Percentiles rank a stretch among this genome's conserved stretches.
phyloP scores from a whole-genome alignment of 116 monocot species.

The Cymodocea nodosa region DNA sequence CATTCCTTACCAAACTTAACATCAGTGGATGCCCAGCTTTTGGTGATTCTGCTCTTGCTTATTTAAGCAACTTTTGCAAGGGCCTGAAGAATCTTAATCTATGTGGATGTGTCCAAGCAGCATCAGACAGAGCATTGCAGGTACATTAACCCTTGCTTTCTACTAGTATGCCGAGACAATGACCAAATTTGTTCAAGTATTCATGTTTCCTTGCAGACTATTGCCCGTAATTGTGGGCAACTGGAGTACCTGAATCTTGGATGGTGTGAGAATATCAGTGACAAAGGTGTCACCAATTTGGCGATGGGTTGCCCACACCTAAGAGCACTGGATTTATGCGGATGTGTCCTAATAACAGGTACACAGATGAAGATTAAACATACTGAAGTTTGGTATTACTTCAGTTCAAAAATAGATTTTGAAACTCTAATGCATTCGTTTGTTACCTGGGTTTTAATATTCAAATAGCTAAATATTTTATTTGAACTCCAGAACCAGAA shows the following conservation, averaged over 20 bases:
- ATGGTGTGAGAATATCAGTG: conserved; percentile 79
- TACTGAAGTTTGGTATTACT: no score
- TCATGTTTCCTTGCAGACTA: conserved; percentile 36
- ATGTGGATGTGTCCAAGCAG: conserved; percentile 84
- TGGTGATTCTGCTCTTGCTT: conserved; percentile 62
- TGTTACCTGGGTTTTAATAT: no score
- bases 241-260: conserved; percentile 70
- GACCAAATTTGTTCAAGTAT: no score
- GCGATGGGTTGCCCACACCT: conserved; percentile 76
- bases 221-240: conserved; percentile 53
- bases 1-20: conserved; percentile 53
- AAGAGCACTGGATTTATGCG: conserved; percentile 69
- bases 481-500: no score
- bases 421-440: no score
- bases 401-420: no score
- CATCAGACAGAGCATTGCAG: conserved; percentile 76
- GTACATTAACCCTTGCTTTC: no score
- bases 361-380: neutral
- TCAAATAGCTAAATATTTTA: no score
- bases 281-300: conserved; percentile 74
- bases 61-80: conserved; percentile 47
- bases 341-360: conserved; percentile 93
- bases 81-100: conserved; percentile 64
- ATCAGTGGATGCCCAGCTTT: conserved; percentile 78
- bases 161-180: no score